Base-by-base conservation (phyloP, 169 alveolate species). In the Cryptosporidium parvum region DNA sequence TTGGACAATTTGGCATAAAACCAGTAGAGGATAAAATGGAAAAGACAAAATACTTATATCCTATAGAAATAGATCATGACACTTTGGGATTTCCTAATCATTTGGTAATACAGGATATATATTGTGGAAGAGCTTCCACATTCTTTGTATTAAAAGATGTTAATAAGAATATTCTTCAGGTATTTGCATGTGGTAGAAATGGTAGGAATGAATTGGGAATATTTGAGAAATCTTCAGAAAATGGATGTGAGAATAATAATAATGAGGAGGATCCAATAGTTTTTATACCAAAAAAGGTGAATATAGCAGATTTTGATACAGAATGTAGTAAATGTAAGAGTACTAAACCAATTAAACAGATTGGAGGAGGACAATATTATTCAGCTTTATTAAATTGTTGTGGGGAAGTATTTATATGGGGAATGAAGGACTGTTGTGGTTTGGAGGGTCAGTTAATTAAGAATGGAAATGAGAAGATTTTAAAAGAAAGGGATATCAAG, bases 281-380 rank as follows among this genome's bases (percentile, higher is more conserved):
- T 5, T 23, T 44, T 7, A 45, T 7, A 21, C 89, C 89, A 3
- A 80, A 29, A n/a, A 80, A 51, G 12, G 89, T 80, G 69, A 42
- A 26, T 61, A 26, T 80, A 3, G 45, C 14, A 9, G 68, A 80
- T 44, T 80, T 80, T 80, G 69, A 65, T 3, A 10, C 35, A 23
- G 44, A 16, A 42, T 80, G 89, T 26, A 44, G 35, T 31, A 26
- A 62, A 0, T 80, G 92, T 35, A 69, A 91, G 48, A 92, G 93
- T 10, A 92, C 91, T 14, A 70, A 85, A 62, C 86, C 91, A 59
- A 91, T 95, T 12, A 68, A 70, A 23, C 91, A 92, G 29, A 70
- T 95, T 14, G 92, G 93, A 42, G 97, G 97, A n/a, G 97, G 97
- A 12, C 97, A 95, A 75, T 94, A 92, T 71, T 95, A 94, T 73